Evolutionary conservation across 345 rosid species (phyloP), one percentile per base, ranked within the genome.

Genomic region (Euphorbia peplus): DNA sequence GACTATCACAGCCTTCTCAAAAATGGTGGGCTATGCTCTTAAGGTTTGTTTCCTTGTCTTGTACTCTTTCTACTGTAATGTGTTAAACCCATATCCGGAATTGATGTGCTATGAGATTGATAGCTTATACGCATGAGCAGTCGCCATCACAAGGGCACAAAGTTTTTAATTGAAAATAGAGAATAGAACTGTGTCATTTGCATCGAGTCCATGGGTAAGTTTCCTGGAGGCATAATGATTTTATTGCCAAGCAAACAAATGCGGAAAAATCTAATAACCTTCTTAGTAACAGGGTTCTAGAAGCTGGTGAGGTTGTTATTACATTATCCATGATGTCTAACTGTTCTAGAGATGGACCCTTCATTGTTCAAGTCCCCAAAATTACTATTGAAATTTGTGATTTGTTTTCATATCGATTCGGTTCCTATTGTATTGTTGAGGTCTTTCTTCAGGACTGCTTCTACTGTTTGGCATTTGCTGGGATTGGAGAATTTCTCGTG

Each of bases 21-120:
- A 86, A 78, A 89, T 91, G 95, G 98, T 91, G 67, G 95, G 95
- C 69, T 70, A 72, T 67, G 84, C 92, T 63, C 92, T 93, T 67
- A 77, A 89, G 98, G 98, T 89, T 73, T 67, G 91, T 72, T 56
- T 59, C 18, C 57, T 11, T 22, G 2, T 24, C 28, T 69, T 58
- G 19, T 29, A 56, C 57, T 42, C n/a, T 69, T 68, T 24, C 35
- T 44, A 61, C 19, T 5, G 14, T 39, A 50, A 60, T 42, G 24
- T 46, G n/a, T 4, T n/a, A 22, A 2, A 22, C 39, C 19, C 55
- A 42, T 30, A 41, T 60, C 19, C 13, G 26, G 14, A n/a, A 12
- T 21, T 8, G 19, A 21, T 39, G 42, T 25, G 22, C 41, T 28
- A 46, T 67, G 25, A 37, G 8, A 24, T 67, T 37, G n/a, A n/a